Conservation (phyloP, 2,329 filamentous ascomycete species). For the Pseudocercospora macadamiae region DNA sequence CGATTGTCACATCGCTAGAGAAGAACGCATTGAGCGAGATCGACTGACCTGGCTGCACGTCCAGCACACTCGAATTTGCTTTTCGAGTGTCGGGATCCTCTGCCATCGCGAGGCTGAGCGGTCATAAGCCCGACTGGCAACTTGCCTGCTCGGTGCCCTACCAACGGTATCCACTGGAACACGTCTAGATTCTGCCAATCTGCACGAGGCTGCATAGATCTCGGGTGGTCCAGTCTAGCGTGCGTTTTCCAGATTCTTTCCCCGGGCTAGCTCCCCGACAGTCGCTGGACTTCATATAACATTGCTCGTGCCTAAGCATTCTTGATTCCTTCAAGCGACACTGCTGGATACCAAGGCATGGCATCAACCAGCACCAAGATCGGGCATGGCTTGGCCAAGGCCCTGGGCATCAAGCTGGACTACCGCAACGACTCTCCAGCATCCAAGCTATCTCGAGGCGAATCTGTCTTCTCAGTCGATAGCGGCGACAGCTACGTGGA, state of each 20-base stretch:
- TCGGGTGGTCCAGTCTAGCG: constrained; percentile 11
- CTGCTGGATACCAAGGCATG: constrained; percentile 25
- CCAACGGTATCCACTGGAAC: constrained; percentile 16
- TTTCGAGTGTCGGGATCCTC: constrained; percentile 22
- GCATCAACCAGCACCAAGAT: constrained; percentile 55
- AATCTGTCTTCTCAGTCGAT: constrained; percentile 74
- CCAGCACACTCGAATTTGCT: not conserved
- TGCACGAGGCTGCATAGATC: constrained; percentile 8
- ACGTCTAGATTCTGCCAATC: constrained; percentile 11
- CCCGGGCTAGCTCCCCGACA: constrained; percentile 9
- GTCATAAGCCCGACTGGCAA: constrained; percentile 1
- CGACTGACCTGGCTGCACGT: not conserved
- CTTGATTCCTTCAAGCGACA: not conserved
- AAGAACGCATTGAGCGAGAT: not conserved
- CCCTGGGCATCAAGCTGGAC: constrained; percentile 79
- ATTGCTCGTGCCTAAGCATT: not conserved
- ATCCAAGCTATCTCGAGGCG: constrained; percentile 68
- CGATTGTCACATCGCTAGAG: not conserved
- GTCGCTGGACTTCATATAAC: not conserved
- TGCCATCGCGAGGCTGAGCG: constrained; percentile 6
- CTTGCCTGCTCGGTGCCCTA: constrained; percentile 7
- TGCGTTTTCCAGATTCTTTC: constrained; percentile 5
- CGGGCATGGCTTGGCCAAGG: constrained; percentile 75
- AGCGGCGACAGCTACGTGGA: constrained; percentile 82
- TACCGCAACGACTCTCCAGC: constrained; percentile 62